Evolutionary conservation across 148 eudicot genomes (phyloP), one percentile per base, ranked within the genome.

Genomic region (Selenicereus undatus): DNA sequence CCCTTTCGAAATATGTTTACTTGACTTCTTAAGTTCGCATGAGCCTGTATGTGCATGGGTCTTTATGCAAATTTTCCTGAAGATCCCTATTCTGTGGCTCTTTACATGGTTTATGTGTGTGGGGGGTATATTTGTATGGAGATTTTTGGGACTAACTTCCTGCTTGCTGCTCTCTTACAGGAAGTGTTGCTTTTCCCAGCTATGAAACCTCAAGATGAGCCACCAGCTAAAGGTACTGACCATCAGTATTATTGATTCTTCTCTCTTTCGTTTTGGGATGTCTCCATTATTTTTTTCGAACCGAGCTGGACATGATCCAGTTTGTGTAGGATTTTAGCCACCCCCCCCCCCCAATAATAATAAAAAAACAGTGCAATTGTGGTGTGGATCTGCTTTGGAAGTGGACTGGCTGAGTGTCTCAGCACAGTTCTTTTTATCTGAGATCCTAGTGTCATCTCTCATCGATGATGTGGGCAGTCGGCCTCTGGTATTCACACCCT

Each of bases 101-200:
- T 4, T 39, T 39, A 7, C 7, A 2, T 39, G 8, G 43, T 39
- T 39, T 4, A 32, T 32, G 43, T 39, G 43, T 39, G 43, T 4
- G 43, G 8, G 2, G 43, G 8, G 2, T 39, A 39, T 39, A 7
- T 39, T 39, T 39, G 43, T 4, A 39, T 39, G 43, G 43, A 39
- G 7, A 39, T 39, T 21, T 18, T 17, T 20, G 45, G 24, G 26
- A n/a, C 69, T 64, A 35, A 42, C 52, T 21, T 39, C 3, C 75
- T 42, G 16, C 51, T 66, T 39, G 16, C 4, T 81, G 22, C 78
- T 45, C 16, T 83, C 9, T 32, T 29, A 71, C 93, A 95, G 97
- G 98, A 95, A 90, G 98, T 95, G 32, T 79, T 95, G 50, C 92
- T 95, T 30, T 95, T 95, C 81, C 98, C 97, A 16, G 97, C 97